These are phyloP conservation scores for Endothia cerciana DNA, from an alignment of 2,329 filamentous ascomycete species.

Conservation along the genomic window DNA sequence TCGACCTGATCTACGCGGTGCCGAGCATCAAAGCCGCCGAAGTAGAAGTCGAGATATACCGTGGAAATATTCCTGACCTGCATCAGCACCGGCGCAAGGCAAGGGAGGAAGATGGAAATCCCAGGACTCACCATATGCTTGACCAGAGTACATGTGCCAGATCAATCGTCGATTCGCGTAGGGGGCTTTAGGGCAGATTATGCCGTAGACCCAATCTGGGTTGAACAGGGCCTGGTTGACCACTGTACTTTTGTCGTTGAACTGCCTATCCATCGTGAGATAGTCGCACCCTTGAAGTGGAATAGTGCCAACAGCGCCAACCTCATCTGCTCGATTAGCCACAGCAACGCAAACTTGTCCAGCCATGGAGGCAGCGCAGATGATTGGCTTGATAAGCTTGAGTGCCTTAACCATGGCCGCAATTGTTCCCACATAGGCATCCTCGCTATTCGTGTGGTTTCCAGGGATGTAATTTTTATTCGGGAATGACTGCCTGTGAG, in stretches of 20 bases:
- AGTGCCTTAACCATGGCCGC: conserved; percentile 48
- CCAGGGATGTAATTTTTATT: conserved; percentile 45
- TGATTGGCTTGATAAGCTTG: conserved; percentile 48
- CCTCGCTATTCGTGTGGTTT: conserved; percentile 52
- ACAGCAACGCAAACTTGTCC: conserved; percentile 53
- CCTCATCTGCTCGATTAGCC: conserved; percentile 49
- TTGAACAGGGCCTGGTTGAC: conserved; percentile 53
- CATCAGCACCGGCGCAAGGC: neutral
- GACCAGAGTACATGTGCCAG: conserved; percentile 53
- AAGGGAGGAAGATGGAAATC: neutral
- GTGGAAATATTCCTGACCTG: conserved; percentile 47
- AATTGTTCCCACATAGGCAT: conserved; percentile 50
- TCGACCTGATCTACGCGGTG: conserved; percentile 48
- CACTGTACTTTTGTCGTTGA: conserved; percentile 49
- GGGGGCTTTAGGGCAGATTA: conserved; percentile 51
- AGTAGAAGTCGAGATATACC: conserved; percentile 56
- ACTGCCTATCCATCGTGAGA: conserved; percentile 41
- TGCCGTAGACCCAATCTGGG: conserved; percentile 53
- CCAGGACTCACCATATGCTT: conserved; percentile 46
- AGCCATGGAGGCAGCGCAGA: conserved; percentile 55
- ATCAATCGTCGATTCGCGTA: conserved; percentile 50
- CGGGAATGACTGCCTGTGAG: conserved; percentile 52
- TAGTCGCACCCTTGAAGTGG: conserved; percentile 45
- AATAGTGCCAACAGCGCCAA: conserved; percentile 50
- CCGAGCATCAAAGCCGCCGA: conserved; percentile 53